Evolutionary conservation across 768 basidiomycete genomes (phyloP).

Genomic region (Macrolepiota fuliginosa): DNA sequence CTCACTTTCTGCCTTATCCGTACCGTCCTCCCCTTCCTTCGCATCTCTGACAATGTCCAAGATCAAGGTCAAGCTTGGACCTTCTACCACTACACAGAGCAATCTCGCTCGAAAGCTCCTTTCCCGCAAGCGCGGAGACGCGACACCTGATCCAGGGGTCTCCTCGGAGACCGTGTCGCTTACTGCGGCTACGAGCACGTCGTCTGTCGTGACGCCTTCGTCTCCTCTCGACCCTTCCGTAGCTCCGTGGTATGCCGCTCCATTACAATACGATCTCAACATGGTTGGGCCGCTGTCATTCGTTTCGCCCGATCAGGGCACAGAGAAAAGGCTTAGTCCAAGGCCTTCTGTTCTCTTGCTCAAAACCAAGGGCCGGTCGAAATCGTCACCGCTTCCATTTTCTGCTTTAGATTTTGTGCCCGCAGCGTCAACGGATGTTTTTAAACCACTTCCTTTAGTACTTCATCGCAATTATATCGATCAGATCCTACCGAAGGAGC

Average conservation of each 20-base stretch:
- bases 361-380: constrained; percentile 55
- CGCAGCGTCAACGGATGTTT: constrained; percentile 44
- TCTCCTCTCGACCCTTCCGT: constrained; percentile 1
- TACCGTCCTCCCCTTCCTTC: constrained; percentile 38
- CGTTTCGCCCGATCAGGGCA: background rate
- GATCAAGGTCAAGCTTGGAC: constrained; percentile 44
- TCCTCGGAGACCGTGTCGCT: constrained; percentile 1
- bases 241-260: constrained; percentile 8
- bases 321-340: constrained; percentile 16
- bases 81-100: constrained; percentile 36
- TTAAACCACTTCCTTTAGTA: constrained; percentile 44
- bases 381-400: constrained; percentile 62
- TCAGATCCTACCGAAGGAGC: constrained; percentile 66
- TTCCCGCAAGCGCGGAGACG: constrained; percentile 36
- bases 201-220: background rate
- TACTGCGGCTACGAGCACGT: background rate
- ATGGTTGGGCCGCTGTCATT: background rate
- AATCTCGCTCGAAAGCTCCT: constrained; percentile 57
- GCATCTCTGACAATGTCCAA: constrained; percentile 46
- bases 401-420: constrained; percentile 62
- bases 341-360: constrained; percentile 21
- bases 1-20: constrained; percentile 56
- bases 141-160: constrained; percentile 2
- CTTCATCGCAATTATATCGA: constrained; percentile 63
- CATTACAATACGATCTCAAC: constrained; percentile 8